These are phyloP conservation scores for Cercis canadensis DNA, from an alignment of 306 rosid species.

Conservation along the genomic window DNA sequence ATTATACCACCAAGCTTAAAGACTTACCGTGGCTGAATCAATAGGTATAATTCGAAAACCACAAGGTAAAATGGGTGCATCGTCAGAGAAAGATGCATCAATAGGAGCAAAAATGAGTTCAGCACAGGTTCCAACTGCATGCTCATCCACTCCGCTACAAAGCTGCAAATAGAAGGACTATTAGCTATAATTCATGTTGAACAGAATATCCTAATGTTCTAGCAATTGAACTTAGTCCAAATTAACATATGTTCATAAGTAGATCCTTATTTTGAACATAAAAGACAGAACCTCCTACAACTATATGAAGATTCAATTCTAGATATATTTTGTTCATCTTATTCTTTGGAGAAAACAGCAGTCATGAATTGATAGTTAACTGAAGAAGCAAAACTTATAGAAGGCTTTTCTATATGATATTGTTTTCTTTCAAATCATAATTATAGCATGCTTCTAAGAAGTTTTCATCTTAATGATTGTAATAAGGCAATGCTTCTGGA, in stretches of 20 bases:
- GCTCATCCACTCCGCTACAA: constrained; percentile 93
- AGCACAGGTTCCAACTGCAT: constrained; percentile 79
- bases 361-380: too few species aligned
- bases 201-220: constrained; percentile 12
- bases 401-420: too few species aligned
- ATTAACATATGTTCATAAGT: background rate
- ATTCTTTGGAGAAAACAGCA: too few species aligned
- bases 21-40: constrained; percentile 68
- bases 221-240: constrained; percentile 4
- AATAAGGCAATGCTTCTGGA: constrained; percentile 13
- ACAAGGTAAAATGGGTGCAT: constrained; percentile 93
- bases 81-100: constrained; percentile 96
- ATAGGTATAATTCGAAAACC: constrained; percentile 97
- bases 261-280: too few species aligned
- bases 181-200: constrained; percentile 23
- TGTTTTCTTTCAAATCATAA: too few species aligned
- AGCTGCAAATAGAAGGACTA: constrained; percentile 56
- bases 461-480: background rate
- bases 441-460: background rate
- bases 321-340: too few species aligned
- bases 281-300: too few species aligned
- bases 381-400: too few species aligned
- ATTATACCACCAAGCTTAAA: background rate
- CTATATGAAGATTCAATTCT: too few species aligned
- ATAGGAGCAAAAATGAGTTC: constrained; percentile 98